Conservation (phyloP, 2,329 filamentous ascomycete species). For the Fonsecaea pedrosoi region DNA sequence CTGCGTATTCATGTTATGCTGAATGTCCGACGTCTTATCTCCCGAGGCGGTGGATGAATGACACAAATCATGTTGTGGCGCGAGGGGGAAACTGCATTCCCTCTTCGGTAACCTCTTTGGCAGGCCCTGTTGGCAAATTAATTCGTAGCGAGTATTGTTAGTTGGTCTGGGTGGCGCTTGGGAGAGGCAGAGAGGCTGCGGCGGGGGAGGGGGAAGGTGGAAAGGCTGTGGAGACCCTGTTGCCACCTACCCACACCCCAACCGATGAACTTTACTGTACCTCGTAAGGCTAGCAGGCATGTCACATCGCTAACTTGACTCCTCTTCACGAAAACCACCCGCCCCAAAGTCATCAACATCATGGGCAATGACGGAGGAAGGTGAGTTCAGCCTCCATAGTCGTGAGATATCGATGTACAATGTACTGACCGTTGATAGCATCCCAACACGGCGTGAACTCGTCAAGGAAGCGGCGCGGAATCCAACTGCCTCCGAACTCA, state of each 20-base stretch:
- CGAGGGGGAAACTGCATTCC: background rate
- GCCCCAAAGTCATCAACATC: background rate
- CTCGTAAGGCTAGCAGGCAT: too few relatives aligned
- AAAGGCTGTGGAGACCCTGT: constrained; percentile 8
- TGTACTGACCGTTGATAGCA: constrained; percentile 57
- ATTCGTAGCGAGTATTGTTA: too few relatives aligned
- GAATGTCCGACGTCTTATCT: background rate
- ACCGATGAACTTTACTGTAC: too few relatives aligned
- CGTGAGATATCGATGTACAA: background rate
- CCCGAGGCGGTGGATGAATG: background rate
- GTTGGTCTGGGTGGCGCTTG: background rate
- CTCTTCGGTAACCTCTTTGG: too few relatives aligned
- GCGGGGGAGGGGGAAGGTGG: background rate
- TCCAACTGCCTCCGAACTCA: constrained; percentile 82
- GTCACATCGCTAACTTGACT: background rate
- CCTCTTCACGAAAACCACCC: background rate
- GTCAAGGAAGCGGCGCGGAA: constrained; percentile 89
- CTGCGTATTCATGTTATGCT: background rate
- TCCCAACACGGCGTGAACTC: constrained; percentile 92
- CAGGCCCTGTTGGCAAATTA: too few relatives aligned
- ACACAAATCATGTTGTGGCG: background rate
- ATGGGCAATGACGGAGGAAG: constrained; percentile 97
- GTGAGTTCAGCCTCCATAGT: constrained; percentile 44
- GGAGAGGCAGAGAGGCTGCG: background rate
- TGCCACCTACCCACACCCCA: background rate